Conservation (phyloP, 306 rosid genomes). For the Glycyrrhiza uralensis region DNA sequence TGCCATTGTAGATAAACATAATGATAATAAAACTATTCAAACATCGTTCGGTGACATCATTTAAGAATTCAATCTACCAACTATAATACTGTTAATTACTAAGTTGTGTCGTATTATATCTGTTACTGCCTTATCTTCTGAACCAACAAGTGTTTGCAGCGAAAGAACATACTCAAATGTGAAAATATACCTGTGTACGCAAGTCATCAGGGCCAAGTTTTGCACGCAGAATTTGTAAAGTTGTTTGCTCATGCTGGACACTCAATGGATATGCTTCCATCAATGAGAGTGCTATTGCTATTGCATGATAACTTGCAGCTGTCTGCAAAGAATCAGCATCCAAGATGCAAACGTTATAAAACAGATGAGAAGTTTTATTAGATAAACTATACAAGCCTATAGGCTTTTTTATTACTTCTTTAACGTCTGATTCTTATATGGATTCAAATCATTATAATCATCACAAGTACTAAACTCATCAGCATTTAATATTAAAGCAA, state of each 20-base stretch:
- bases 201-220: constrained; percentile 96
- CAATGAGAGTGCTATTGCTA: constrained; percentile 94
- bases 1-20: background rate
- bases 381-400: constrained; percentile 9
- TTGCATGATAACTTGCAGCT: constrained; percentile 98
- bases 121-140: background rate
- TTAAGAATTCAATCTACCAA: constrained; percentile 11
- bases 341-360: constrained; percentile 26
- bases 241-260: constrained; percentile 98
- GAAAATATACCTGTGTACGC: constrained; percentile 82
- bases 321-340: constrained; percentile 61
- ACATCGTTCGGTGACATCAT: background rate
- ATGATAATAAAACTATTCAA: background rate
- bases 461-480: background rate
- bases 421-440: background rate
- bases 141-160: background rate
- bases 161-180: background rate
- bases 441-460: constrained; percentile 2
- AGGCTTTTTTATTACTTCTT: background rate
- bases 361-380: constrained; percentile 12
- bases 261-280: constrained; percentile 99
- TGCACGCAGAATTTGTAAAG: constrained; percentile 88
- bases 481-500: background rate
- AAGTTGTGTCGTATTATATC: background rate
- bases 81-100: background rate